Percentiles rank a stretch among this genome's conserved stretches.
Conservation (phyloP, 805 yeast species). For the Starmerella stigmatis region DNA sequence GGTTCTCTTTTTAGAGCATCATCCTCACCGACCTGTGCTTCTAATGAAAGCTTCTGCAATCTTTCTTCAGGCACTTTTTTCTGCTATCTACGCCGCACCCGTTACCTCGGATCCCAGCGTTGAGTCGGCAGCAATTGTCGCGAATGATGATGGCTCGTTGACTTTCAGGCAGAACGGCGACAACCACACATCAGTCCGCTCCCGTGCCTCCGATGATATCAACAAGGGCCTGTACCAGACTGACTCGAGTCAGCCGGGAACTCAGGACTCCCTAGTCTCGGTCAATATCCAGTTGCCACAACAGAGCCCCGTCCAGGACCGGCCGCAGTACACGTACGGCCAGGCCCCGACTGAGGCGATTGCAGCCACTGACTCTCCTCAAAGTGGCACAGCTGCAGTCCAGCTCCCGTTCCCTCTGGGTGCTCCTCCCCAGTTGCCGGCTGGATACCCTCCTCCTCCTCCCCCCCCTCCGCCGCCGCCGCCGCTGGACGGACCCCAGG, state of each 20-base stretch:
- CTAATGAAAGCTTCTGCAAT: slow-evolving; percentile 10
- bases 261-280: slow-evolving; percentile 1
- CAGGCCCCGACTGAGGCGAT: too few species aligned
- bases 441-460: neutral
- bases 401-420: neutral
- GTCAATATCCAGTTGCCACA: neutral
- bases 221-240: slow-evolving; percentile 10
- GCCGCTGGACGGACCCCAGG: neutral
- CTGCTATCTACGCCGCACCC: slow-evolving; percentile 21
- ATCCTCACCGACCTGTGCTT: neutral
- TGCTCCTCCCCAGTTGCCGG: too few species aligned
- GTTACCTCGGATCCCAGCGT: neutral
- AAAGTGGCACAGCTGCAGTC: too few species aligned
- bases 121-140: slow-evolving; percentile 10
- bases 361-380: too few species aligned
- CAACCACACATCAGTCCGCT: slow-evolving; percentile 4
- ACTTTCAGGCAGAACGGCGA: slow-evolving; percentile 9
- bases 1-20: neutral
- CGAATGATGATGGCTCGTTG: slow-evolving; percentile 17
- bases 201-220: slow-evolving; percentile 5
- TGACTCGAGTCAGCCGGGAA: neutral
- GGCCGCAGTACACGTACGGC: neutral
- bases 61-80: slow-evolving; percentile 19
- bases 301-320: neutral
- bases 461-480: neutral